phyloP scores from a whole-genome alignment of 257 asterid genomes.

The Cynanchum wilfordii region DNA sequence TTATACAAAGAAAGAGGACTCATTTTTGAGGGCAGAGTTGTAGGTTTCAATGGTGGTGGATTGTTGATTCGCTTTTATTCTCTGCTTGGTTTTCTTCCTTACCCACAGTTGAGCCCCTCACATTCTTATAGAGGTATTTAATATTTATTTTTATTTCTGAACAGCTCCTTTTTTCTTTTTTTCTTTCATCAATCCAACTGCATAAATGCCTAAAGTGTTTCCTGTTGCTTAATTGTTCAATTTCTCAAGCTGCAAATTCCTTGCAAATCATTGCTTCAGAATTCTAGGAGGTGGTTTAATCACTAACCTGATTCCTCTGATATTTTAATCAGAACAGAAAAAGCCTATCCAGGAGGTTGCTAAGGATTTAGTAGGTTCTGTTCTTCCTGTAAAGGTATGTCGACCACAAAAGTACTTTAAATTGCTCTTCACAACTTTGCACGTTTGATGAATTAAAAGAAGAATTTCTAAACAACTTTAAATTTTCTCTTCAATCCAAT shows the following conservation, averaged over 20 bases:
- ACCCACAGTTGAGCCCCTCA: slow-evolving; percentile 75
- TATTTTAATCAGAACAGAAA: slow-evolving; percentile 50
- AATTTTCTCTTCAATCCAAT: background rate
- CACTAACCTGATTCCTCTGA: slow-evolving; percentile 1
- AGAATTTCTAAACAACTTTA: too few relatives aligned
- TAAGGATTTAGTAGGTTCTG: slow-evolving; percentile 62
- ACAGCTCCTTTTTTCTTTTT: background rate
- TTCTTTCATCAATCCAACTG: background rate
- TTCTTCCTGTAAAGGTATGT: slow-evolving; percentile 72
- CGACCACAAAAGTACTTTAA: background rate
- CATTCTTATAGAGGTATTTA: slow-evolving; percentile 74
- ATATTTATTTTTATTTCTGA: background rate
- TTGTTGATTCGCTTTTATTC: slow-evolving; percentile 77
- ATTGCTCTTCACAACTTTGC: background rate
- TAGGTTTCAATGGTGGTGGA: slow-evolving; percentile 81
- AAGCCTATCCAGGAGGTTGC: slow-evolving; percentile 85
- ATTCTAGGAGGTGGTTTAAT: background rate
- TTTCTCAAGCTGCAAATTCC: slow-evolving; percentile 11
- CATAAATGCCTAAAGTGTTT: background rate
- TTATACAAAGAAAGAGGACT: slow-evolving; percentile 57
- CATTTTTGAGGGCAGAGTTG: slow-evolving; percentile 60
- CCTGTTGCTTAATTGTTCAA: background rate
- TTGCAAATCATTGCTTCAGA: slow-evolving; percentile 1
- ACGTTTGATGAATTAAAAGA: background rate
- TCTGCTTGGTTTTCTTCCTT: slow-evolving; percentile 88